Evolutionary conservation across 139 green algal genomes (phyloP), one percentile per base, ranked within the genome.

Genomic region (Nannochloris sp.): DNA sequence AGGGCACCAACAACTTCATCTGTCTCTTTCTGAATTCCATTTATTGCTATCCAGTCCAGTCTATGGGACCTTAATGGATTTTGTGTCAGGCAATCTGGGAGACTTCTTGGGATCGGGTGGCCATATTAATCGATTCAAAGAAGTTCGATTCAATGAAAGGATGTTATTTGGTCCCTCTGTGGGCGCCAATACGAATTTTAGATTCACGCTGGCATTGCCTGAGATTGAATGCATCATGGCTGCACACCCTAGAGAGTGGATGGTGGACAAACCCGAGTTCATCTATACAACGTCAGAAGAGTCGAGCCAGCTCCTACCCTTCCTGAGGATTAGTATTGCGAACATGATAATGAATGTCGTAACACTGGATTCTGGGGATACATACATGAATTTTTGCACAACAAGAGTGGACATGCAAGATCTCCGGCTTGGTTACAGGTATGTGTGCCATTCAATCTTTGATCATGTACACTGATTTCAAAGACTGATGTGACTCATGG

Each of bases 261-360:
- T 17, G 6, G 69, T 45, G 30, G 29, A 28, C 11, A 4, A n/a
- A 16, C 63, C 69, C 2, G 30, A 55, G 13, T 67, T 23, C 23
- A 43, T 48, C 8, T 67, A 66, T 12, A 49, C 56, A 5, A 20
- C 53, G 3, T 23, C 63, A 1, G 4, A 16, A 37, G 69, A 76
- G 1, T 37, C 63, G 14, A 8, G 4, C 4, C n/a, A 53, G 17
- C 44, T 76, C 25, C 25, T 29, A 6, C 69, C 69, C 10, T 76
- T 76, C 63, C 37, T 76, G 28, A 62, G 45, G 14, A 26, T 29
- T 12, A 23, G 20, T 5, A 4, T 40, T 28, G 56, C 13, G 29
- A 67, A 66, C 16, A n/a, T 84, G 44, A 23, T 65, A 20, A 65
- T 84, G 44, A 67, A 84, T 62, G 56, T 84, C 55, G 70, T 56